phyloP scores from a whole-genome alignment of 495 filamentous ascomycete species.

The Aspergillus heteromorphus region DNA sequence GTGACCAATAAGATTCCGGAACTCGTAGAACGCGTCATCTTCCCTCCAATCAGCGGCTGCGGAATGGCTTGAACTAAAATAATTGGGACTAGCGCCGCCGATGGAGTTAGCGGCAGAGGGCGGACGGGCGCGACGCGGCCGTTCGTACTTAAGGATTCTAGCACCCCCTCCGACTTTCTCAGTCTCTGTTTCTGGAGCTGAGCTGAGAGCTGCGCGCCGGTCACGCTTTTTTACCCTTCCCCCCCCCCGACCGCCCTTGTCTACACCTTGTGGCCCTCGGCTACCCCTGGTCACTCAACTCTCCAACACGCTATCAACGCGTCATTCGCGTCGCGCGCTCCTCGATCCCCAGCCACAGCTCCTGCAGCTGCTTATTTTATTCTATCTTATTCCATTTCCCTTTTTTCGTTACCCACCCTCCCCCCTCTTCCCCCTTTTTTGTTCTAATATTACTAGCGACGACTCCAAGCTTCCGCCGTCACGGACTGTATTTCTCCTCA shows the following conservation, averaged over 20 bases:
- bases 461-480: background rate
- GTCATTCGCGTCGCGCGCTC: conserved; percentile 28
- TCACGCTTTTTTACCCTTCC: conserved; percentile 23
- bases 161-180: conserved; percentile 44
- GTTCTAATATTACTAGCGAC: conserved; percentile 6
- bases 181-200: conserved; percentile 35
- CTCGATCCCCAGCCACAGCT: conserved; percentile 16
- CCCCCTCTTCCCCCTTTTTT: conserved; percentile 6
- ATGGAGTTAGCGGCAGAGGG: conserved; percentile 39
- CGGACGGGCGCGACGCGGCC: conserved; percentile 35
- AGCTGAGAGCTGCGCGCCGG: conserved; percentile 24
- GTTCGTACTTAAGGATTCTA: conserved; percentile 50
- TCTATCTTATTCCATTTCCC: conserved; percentile 9
- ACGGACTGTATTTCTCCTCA: background rate
- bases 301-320: conserved; percentile 16
- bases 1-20: conserved; percentile 14
- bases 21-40: conserved; percentile 24
- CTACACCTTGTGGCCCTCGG: background rate
- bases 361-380: conserved; percentile 13
- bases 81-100: conserved; percentile 30
- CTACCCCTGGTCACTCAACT: conserved; percentile 12
- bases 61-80: conserved; percentile 30
- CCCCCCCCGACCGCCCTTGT: conserved; percentile 19
- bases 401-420: conserved; percentile 9
- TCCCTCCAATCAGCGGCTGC: conserved; percentile 29